A percentile compares a stretch with the other conserved stretches of the same genome.
Evolutionary conservation across 2,329 filamentous ascomycete genomes (phyloP).

Genomic region (Talaromyces piceae): DNA sequence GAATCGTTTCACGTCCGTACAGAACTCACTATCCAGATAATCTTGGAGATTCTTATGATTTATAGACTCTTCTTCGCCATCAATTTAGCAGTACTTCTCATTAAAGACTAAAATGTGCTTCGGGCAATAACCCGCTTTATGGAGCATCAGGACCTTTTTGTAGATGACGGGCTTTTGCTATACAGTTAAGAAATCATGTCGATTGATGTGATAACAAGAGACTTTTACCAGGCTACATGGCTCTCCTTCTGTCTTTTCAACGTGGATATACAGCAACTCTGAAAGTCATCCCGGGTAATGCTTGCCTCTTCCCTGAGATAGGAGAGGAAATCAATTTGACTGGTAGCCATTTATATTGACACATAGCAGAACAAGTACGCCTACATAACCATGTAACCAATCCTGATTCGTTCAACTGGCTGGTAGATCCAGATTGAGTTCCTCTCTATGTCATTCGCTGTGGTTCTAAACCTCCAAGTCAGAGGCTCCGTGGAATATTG

Average conservation of each 20-base stretch:
- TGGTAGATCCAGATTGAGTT: conserved; percentile 14
- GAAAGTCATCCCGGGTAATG: neutral
- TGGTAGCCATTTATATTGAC: neutral
- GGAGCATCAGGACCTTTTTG: too few relatives aligned
- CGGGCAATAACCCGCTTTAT: too few relatives aligned
- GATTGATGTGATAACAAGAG: too few relatives aligned
- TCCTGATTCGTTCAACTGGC: conserved; percentile 16
- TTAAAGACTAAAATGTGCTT: neutral
- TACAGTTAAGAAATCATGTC: too few relatives aligned
- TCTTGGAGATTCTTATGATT: neutral
- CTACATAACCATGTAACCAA: conserved; percentile 16
- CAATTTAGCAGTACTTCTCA: neutral
- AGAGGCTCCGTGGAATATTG: too few relatives aligned
- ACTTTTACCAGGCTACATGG: conserved; percentile 19
- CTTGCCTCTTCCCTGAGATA: conserved; percentile 21
- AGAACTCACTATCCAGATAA: neutral
- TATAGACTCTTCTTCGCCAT: neutral
- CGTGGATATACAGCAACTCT: neutral
- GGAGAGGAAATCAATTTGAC: conserved; percentile 21
- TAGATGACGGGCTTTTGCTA: too few relatives aligned
- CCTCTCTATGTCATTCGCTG: too few relatives aligned
- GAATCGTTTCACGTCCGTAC: neutral
- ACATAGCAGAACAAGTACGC: neutral
- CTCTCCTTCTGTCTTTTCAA: conserved; percentile 15
- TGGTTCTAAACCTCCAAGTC: too few relatives aligned